phyloP scores from a whole-genome alignment of 345 rosid genomes.

The Acer campestre region DNA sequence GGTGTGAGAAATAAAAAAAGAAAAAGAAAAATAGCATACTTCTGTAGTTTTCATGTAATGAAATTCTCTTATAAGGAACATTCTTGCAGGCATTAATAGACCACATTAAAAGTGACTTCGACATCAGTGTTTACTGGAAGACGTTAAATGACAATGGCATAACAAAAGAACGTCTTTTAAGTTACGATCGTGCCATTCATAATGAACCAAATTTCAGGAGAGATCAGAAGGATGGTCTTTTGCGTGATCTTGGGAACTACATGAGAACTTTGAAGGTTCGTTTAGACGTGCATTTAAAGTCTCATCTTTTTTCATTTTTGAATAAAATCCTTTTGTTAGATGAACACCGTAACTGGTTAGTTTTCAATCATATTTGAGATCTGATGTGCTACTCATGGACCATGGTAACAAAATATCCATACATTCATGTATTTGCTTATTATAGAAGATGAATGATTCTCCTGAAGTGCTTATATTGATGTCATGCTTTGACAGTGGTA shows the following conservation, averaged over 20 bases:
- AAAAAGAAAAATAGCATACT: slow-evolving; percentile 13
- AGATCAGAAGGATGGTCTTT: slow-evolving; percentile 80
- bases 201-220: slow-evolving; percentile 81
- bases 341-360: slow-evolving; percentile 4
- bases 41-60: not conserved
- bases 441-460: slow-evolving; percentile 1
- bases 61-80: slow-evolving; percentile 15
- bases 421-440: slow-evolving; percentile 7
- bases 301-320: slow-evolving; percentile 8
- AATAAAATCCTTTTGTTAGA: not conserved
- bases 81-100: slow-evolving; percentile 85
- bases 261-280: slow-evolving; percentile 95
- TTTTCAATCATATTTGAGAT: slow-evolving; percentile 10
- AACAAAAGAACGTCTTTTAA: slow-evolving; percentile 85
- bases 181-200: slow-evolving; percentile 96
- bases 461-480: not conserved
- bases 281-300: slow-evolving; percentile 25
- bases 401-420: not conserved
- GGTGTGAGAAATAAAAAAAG: slow-evolving; percentile 45
- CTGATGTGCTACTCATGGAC: not conserved
- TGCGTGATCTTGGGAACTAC: slow-evolving; percentile 91
- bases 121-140: slow-evolving; percentile 90
- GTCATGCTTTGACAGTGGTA: not conserved
- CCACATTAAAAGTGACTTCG: slow-evolving; percentile 71
- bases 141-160: slow-evolving; percentile 94